Evolutionary conservation across 345 rosid genomes (phyloP).

Genomic region (Bretschneidera sinensis): DNA sequence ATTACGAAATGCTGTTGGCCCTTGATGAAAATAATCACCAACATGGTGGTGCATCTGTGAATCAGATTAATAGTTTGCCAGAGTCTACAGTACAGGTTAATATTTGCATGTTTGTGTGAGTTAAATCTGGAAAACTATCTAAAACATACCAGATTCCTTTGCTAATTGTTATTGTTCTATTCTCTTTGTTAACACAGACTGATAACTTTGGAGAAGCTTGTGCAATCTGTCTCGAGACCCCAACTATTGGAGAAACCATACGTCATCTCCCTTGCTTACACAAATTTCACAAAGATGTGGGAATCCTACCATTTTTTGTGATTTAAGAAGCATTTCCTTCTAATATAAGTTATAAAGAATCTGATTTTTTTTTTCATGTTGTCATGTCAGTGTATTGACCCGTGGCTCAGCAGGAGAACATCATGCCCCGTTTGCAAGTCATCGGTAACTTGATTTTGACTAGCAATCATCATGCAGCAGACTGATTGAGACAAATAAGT

Average conservation of each 20-base stretch:
- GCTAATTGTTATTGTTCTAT: constrained; percentile 9
- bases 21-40: constrained; percentile 70
- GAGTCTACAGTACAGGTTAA: constrained; percentile 63
- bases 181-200: constrained; percentile 35
- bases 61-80: constrained; percentile 74
- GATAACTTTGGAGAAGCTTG: constrained; percentile 66
- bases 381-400: constrained; percentile 85
- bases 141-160: not conserved
- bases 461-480: not conserved
- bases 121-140: not conserved
- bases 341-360: constrained; percentile 5
- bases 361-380: constrained; percentile 7
- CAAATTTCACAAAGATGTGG: constrained; percentile 93
- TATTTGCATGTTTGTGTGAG: not conserved
- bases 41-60: constrained; percentile 56
- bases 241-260: constrained; percentile 66
- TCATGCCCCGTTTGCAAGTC: constrained; percentile 93
- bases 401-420: constrained; percentile 73
- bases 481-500: not conserved
- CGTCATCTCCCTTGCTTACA: constrained; percentile 98
- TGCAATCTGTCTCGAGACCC: constrained; percentile 81
- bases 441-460: constrained; percentile 37
- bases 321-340: not conserved
- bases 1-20: constrained; percentile 87
- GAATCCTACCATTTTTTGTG: constrained; percentile 5